A percentile compares a stretch with the other conserved stretches of the same genome.
These are phyloP conservation scores for Colletotrichum musicola DNA, from an alignment of 2,329 filamentous ascomycete genomes.

Conservation along the genomic window DNA sequence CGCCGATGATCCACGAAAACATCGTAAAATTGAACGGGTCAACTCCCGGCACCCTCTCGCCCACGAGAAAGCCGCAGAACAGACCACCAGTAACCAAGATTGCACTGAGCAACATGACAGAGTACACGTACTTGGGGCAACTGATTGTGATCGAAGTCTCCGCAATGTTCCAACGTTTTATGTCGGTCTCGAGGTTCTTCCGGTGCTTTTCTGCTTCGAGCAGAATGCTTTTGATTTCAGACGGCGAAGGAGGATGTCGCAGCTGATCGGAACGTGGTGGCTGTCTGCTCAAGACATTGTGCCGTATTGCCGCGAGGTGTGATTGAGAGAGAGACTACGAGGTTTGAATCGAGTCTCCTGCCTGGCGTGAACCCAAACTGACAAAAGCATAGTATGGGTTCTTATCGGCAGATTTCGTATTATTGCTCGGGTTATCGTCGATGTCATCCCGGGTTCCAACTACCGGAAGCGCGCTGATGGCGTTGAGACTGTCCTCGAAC, in stretches of 20 bases:
- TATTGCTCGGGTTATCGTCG: background rate
- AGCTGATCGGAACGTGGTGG: background rate
- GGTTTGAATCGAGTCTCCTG: too few species aligned
- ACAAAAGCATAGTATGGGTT: background rate
- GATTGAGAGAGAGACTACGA: too few species aligned
- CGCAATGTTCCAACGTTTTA: background rate
- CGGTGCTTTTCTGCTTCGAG: background rate
- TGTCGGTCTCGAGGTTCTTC: background rate
- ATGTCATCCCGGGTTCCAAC: background rate
- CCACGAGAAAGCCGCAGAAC: background rate
- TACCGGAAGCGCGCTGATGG: background rate
- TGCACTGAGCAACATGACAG: accelerated
- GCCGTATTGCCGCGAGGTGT: background rate
- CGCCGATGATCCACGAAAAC: conserved; percentile 45
- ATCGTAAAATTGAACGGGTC: conserved; percentile 46
- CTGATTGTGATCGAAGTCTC: background rate
- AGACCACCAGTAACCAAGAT: background rate
- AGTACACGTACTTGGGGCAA: background rate
- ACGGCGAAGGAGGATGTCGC: background rate
- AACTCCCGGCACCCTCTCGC: conserved; percentile 26
- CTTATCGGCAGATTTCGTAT: background rate
- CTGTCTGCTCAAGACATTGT: background rate
- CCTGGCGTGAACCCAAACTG: too few species aligned
- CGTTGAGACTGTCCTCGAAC: background rate
- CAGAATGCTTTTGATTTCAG: background rate